Evolutionary conservation across 75 land plant genomes (phyloP).

Genomic region (Cupressus sempervirens): DNA sequence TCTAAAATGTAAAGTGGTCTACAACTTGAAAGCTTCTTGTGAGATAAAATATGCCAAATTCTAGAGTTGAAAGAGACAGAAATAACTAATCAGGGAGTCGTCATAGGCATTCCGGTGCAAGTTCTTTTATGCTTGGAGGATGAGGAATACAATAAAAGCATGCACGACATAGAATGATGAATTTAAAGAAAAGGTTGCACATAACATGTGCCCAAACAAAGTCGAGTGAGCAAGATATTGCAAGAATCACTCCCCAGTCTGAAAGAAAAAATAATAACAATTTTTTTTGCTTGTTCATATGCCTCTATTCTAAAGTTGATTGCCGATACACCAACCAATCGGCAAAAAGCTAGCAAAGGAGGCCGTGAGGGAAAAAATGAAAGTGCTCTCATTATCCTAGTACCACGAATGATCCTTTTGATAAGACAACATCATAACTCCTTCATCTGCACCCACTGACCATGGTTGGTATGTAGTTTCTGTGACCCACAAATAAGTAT

Average conservation of each 20-base stretch:
- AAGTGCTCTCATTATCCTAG: slow-evolving; percentile 58
- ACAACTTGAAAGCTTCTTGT: slow-evolving; percentile 41
- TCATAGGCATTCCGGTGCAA: slow-evolving; percentile 53
- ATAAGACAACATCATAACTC: too few relatives aligned
- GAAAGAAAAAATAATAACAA: slow-evolving; percentile 59
- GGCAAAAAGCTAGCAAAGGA: slow-evolving; percentile 85
- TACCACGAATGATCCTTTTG: slow-evolving; percentile 21
- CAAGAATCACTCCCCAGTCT: slow-evolving; percentile 74
- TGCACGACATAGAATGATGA: slow-evolving; percentile 62
- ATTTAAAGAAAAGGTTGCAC: slow-evolving; percentile 75
- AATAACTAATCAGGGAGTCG: slow-evolving; percentile 42
- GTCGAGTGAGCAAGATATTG: slow-evolving; percentile 51
- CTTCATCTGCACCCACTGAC: too few relatives aligned
- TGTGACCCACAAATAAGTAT: too few relatives aligned
- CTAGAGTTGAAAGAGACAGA: slow-evolving; percentile 31
- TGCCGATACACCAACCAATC: slow-evolving; percentile 42
- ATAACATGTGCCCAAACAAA: slow-evolving; percentile 83
- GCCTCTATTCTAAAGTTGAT: slow-evolving; percentile 38
- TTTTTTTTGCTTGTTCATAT: slow-evolving; percentile 53
- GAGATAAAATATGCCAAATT: slow-evolving; percentile 31
- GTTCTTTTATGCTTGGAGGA: slow-evolving; percentile 20
- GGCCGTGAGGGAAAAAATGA: slow-evolving; percentile 87
- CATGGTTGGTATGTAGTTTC: too few relatives aligned
- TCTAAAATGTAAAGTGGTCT: slow-evolving; percentile 35
- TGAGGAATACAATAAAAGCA: slow-evolving; percentile 32